Evolutionary conservation across 768 basidiomycete genomes (phyloP).

Genomic region (Lentinula raphanica): DNA sequence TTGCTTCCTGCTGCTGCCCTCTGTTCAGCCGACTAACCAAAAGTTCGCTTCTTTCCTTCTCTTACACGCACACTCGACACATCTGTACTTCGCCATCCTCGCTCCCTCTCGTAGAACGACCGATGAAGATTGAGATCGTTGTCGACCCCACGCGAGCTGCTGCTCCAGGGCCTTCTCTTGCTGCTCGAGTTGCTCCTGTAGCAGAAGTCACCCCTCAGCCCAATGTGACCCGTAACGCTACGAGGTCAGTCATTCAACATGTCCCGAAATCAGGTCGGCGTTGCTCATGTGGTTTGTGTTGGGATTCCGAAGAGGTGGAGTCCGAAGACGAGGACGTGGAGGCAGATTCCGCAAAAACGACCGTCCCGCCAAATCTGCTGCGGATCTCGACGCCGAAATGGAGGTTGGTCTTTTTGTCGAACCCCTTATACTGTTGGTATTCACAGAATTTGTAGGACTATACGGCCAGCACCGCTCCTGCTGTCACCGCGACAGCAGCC

Average conservation of each 20-base stretch:
- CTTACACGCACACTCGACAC: constrained; percentile 23
- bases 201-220: constrained; percentile 28
- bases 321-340: constrained; percentile 42
- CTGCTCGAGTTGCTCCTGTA: constrained; percentile 72
- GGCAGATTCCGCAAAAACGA: constrained; percentile 45
- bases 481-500: constrained; percentile 1
- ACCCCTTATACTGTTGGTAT: not conserved
- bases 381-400: constrained; percentile 97
- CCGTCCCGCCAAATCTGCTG: constrained; percentile 73
- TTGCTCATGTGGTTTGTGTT: not conserved
- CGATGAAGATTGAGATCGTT: constrained; percentile 62
- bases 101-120: constrained; percentile 23
- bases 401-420: constrained; percentile 50
- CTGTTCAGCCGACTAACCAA: constrained; percentile 44
- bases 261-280: not conserved
- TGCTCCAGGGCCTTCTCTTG: constrained; percentile 56
- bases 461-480: constrained; percentile 1
- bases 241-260: constrained; percentile 23
- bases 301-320: constrained; percentile 18
- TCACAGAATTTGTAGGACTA: constrained; percentile 4
- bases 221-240: constrained; percentile 12
- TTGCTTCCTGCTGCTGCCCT: constrained; percentile 30
- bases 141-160: constrained; percentile 68
- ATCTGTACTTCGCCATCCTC: constrained; percentile 26
- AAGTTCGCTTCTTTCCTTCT: constrained; percentile 26